Base-by-base conservation (phyloP, 2,329 filamentous ascomycete species). In the Fulvia fulva region DNA sequence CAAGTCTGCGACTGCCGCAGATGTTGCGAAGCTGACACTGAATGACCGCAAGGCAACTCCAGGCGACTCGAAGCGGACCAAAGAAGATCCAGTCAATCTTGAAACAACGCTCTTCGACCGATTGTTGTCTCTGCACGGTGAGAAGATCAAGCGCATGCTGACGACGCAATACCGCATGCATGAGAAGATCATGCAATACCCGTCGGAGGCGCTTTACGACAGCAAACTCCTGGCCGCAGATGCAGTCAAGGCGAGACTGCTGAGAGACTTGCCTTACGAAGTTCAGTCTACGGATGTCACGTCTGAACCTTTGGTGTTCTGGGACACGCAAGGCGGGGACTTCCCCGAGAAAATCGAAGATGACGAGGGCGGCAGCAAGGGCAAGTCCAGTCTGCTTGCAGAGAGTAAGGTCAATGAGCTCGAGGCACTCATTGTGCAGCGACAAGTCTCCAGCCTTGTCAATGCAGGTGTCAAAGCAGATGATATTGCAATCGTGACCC, bases 161-260 rank as follows among this genome's bases (percentile, higher is more conserved):
- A 97, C 91, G 3, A 96, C 89, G 4, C 94, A 99, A 76, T 99
- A 99, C 74, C 91, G 94, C 37, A 99, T 99, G 94, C 91, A 99
- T 71, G 88, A 96, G 70, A 86, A 81, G 55, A 97, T 99, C 68
- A 97, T 97, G 92, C 83, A 85, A 6, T 99, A 97, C 68, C 93
- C 94, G 0, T 97, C 93, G 0, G 83, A 89, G 61, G 87, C 93
- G 70, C 80, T 97, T 11, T 99, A 99, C 75, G 90, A 90, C 60
- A 84, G 83, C 1, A 87, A 87, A 67, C 83, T 99, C 1, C 77
- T 92, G 2, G 93, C 94, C 0, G 91, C 89, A 1, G 89, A 93
- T 4, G 79, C 80, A 0, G 94, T 97, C 61, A 89, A 87, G 71
- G 77, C 76, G 5, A 84, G 92, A 16, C 76, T 97, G 6, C 81